Base-by-base conservation (phyloP, 2,329 filamentous ascomycete genomes). In the Pestalotiopsis sp. region DNA sequence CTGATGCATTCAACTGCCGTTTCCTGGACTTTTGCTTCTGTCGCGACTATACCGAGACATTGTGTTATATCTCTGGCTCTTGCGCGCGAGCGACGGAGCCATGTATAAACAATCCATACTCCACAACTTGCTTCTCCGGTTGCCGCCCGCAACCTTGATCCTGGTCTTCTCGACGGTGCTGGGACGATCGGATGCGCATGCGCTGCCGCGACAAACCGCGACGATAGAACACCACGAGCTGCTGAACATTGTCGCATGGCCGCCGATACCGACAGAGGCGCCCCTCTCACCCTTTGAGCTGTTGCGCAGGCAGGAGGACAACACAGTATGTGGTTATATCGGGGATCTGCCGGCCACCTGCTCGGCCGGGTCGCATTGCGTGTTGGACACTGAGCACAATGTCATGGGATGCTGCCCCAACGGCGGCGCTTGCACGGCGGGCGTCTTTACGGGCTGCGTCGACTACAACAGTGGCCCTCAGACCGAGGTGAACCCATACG, bases 301-400 rank as follows among this genome's bases (percentile, higher is more conserved):
- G 5, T 73, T 75, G 26, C 81, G 80, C 59, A 81, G 83, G 52
- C 80, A 84, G 68, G 73, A 76, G 30, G 73, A 78, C 65, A 87
- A 87, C 75, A 89, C 86, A 17, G 74, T 89, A 67, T 89, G 87
- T 71, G 87, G 87, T 56, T 89, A 83, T 75, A 81, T 89, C 72
- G 84, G 82, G 69, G 76, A 77, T 26, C 76, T 88, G 38, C 85
- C 86, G 2, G 87, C 87, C 52, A 89, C 87, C 48, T 89, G 87
- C 73, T 83, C 81, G 35, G 81, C 82, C 0, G 87, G 86, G 40
- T 88, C 86, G 48, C 86, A 89, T 75, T 89, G 87, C 73, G 87
- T 86, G 26, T 77, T 86, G 57, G 86, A 88, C 69, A 76, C 79
- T 22, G 77, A 79, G 20, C 80, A 84, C 66, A 80, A 81, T 35